Evolutionary conservation across 2,329 filamentous ascomycete genomes (phyloP).

Genomic region (Cladosporium sp.): DNA sequence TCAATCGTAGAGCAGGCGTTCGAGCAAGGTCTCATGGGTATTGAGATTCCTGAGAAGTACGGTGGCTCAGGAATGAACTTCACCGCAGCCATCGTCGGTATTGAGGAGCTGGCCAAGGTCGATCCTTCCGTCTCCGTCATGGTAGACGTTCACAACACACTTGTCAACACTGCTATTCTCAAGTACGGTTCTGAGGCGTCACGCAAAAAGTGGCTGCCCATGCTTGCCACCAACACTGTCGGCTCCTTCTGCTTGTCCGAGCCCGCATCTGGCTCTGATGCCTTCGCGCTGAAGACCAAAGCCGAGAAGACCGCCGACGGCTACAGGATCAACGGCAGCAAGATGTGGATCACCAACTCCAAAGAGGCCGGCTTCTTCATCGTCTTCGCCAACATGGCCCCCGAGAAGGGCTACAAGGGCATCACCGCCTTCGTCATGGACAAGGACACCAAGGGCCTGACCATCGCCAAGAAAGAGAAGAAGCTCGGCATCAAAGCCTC

Average conservation of each 20-base stretch:
- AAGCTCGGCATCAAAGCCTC: conserved; percentile 96
- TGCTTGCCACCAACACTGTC: conserved; percentile 84
- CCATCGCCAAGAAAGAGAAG: conserved; percentile 99
- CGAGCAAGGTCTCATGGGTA: conserved; percentile 94
- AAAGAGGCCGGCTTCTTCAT: conserved; percentile 95
- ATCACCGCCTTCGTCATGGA: conserved; percentile 96
- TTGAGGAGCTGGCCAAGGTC: conserved; percentile 91
- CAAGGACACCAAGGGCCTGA: conserved; percentile 85
- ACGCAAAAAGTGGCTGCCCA: conserved; percentile 87
- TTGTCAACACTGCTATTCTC: conserved; percentile 90
- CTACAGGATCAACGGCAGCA: conserved; percentile 84
- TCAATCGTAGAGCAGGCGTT: conserved; percentile 87
- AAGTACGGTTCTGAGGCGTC: conserved; percentile 77
- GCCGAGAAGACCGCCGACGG: conserved; percentile 80
- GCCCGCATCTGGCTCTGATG: conserved; percentile 82
- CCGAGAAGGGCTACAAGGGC: conserved; percentile 89
- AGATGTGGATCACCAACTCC: conserved; percentile 99
- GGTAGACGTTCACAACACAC: conserved; percentile 96
- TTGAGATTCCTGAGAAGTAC: conserved; percentile 97
- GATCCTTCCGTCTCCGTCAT: conserved; percentile 94
- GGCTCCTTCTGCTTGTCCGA: conserved; percentile 45
- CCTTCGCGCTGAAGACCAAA: conserved; percentile 91
- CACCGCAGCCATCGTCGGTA: conserved; percentile 90
- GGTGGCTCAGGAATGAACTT: conserved; percentile 99
- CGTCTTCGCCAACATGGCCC: conserved; percentile 95